Evolutionary conservation across 2,329 filamentous ascomycete species (phyloP).

Genomic region (Neofusicoccum ribis): DNA sequence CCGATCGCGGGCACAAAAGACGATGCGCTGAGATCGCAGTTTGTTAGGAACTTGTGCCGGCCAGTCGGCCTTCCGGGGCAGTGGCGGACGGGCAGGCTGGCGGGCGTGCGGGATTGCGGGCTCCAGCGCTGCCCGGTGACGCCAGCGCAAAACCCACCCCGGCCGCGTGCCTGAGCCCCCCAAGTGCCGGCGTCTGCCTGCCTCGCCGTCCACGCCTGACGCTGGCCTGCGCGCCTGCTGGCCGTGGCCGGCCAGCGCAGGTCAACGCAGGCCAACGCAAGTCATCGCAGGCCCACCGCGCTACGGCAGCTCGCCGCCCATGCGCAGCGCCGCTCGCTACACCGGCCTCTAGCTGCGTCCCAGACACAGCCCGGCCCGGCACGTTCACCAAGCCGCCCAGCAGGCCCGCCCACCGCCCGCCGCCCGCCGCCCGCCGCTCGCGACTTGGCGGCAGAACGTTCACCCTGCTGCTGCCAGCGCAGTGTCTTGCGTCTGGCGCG

Average conservation of each 20-base stretch:
- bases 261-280: background rate
- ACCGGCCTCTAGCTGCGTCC: background rate
- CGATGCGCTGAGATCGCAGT: conserved; percentile 15
- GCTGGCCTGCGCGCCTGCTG: too few relatives aligned
- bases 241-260: too few relatives aligned
- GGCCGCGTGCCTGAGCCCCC: too few relatives aligned
- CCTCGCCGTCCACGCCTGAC: too few relatives aligned
- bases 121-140: too few relatives aligned
- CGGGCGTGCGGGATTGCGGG: too few relatives aligned
- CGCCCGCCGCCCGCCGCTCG: background rate
- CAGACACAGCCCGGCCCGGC: background rate
- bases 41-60: conserved; percentile 1
- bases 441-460: background rate
- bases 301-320: background rate
- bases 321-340: background rate
- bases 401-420: background rate
- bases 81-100: too few relatives aligned
- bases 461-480: background rate
- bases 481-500: too few relatives aligned
- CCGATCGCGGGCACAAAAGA: conserved; percentile 17
- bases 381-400: background rate
- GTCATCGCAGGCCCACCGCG: background rate
- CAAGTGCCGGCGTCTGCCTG: too few relatives aligned
- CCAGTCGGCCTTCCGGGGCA: too few relatives aligned
- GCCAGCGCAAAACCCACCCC: too few relatives aligned